phyloP scores from a whole-genome alignment of 768 basidiomycete genomes.

The Chiua virens region DNA sequence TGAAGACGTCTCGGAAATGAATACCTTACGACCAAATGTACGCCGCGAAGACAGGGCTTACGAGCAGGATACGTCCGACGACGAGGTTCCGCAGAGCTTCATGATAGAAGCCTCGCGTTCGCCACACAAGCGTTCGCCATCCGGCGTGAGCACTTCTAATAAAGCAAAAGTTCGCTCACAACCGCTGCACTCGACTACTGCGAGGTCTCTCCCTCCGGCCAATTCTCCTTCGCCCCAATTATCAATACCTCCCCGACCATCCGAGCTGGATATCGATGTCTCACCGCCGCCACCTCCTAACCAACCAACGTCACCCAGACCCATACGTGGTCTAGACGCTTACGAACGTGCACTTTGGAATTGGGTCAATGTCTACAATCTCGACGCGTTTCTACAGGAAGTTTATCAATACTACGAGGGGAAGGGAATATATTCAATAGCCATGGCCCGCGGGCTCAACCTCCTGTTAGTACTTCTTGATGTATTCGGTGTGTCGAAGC shows the following conservation, averaged over 20 bases:
- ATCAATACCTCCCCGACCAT: constrained; percentile 63
- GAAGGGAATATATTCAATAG: constrained; percentile 95
- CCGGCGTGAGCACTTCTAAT: constrained; percentile 24
- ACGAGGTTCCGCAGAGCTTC: constrained; percentile 83
- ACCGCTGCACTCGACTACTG: constrained; percentile 51
- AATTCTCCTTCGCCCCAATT: constrained; percentile 39
- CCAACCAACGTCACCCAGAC: constrained; percentile 34
- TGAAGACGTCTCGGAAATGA: constrained; percentile 53
- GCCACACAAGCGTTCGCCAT: constrained; percentile 39
- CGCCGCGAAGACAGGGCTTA: constrained; percentile 63
- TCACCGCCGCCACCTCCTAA: constrained; percentile 20
- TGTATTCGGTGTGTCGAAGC: constrained; percentile 15
- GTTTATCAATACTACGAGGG: constrained; percentile 96
- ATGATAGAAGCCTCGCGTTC: constrained; percentile 68
- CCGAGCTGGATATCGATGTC: constrained; percentile 52
- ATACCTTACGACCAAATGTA: constrained; percentile 66
- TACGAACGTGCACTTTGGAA: constrained; percentile 95
- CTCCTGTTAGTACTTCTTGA: constrained; percentile 71
- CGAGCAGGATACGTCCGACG: constrained; percentile 67
- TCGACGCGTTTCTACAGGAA: constrained; percentile 93
- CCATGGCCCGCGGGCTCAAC: constrained; percentile 86
- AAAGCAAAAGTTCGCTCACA: constrained; percentile 46
- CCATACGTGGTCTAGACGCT: constrained; percentile 71
- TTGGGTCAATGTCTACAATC: constrained; percentile 98
- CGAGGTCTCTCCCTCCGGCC: constrained; percentile 38